Percentiles rank a stretch among this genome's conserved stretches.
These are phyloP conservation scores for Pyrenophora tritici-repentis DNA, from an alignment of 2,329 filamentous ascomycete species.

Conservation along the genomic window DNA sequence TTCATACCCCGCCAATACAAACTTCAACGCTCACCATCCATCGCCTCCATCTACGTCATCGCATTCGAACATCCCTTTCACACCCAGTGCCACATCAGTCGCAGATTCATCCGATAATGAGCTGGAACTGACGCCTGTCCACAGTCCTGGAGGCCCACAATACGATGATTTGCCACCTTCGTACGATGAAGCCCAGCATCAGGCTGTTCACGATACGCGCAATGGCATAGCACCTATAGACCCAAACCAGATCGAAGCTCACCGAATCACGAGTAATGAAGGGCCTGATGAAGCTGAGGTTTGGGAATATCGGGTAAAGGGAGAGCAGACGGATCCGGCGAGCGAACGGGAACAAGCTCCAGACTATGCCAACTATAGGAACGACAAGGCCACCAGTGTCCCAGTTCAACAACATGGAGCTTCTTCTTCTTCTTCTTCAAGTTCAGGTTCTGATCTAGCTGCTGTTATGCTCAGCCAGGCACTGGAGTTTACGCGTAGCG, in stretches of 20 bases:
- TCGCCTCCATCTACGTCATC: conserved; percentile 24
- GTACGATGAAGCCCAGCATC: conserved; percentile 44
- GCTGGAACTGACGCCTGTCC: conserved; percentile 36
- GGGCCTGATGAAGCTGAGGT: conserved; percentile 29
- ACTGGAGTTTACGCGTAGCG: conserved; percentile 33
- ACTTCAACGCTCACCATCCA: conserved; percentile 12
- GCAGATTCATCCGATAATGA: conserved; percentile 42
- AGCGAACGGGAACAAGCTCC: conserved; percentile 28
- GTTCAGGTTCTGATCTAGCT: conserved; percentile 7
- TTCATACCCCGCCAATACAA: conserved; percentile 14
- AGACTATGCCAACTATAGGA: conserved; percentile 25
- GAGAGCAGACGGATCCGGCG: conserved; percentile 21
- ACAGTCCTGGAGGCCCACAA: conserved; percentile 39
- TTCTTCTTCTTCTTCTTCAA: not conserved
- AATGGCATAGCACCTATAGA: conserved; percentile 32
- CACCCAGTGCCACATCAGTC: conserved; percentile 36
- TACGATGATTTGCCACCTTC: conserved; percentile 47
- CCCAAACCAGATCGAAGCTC: conserved; percentile 35
- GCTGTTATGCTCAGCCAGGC: conserved; percentile 26
- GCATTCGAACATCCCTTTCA: conserved; percentile 26
- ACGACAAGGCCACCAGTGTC: conserved; percentile 23
- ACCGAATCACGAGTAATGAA: conserved; percentile 30
- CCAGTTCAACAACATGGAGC: conserved; percentile 30
- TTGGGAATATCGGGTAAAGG: conserved; percentile 33
- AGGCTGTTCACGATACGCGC: conserved; percentile 35